Evolutionary conservation across 2,329 filamentous ascomycete genomes (phyloP).

Genomic region (Colletotrichum orbiculare): DNA sequence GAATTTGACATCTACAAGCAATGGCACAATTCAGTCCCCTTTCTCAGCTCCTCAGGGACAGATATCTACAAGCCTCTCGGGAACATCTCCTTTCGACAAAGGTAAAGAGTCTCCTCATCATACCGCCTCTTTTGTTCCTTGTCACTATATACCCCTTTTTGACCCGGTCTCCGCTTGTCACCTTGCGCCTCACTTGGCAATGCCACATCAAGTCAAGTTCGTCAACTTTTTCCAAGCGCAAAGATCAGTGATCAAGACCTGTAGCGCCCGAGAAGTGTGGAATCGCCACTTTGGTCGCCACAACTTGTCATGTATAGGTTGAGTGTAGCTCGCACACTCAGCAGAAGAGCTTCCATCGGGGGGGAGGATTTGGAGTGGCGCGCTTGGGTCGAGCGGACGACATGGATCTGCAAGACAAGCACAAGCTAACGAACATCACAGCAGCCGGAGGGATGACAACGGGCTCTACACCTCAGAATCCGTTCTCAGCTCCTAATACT

Average conservation of each 20-base stretch:
- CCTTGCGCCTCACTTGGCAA: neutral
- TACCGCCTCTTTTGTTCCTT: neutral
- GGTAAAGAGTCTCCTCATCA: slow-evolving; percentile 28
- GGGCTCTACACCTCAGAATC: neutral
- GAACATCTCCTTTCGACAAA: slow-evolving; percentile 18
- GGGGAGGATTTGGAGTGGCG: neutral
- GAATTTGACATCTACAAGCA: slow-evolving; percentile 1
- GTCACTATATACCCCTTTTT: neutral
- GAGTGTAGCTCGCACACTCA: neutral
- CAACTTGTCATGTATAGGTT: neutral
- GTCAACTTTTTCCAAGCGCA: neutral
- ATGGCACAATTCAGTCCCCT: slow-evolving; percentile 17
- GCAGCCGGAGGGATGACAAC: slow-evolving; percentile 16
- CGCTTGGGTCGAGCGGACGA: neutral
- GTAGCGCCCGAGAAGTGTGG: neutral
- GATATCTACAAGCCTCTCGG: slow-evolving; percentile 11
- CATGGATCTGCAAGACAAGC: slow-evolving; percentile 2
- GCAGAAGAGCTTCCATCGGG: neutral
- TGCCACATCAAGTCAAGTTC: too few species aligned
- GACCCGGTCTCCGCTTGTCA: slow-evolving; percentile 2
- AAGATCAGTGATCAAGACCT: neutral
- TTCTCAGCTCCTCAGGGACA: slow-evolving; percentile 7
- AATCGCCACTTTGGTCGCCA: neutral
- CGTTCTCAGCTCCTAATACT: neutral
- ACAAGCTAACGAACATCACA: slow-evolving; percentile 25